These are phyloP conservation scores for Beauveria caledonica DNA, from an alignment of 2,329 filamentous ascomycete genomes.

Conservation along the genomic window DNA sequence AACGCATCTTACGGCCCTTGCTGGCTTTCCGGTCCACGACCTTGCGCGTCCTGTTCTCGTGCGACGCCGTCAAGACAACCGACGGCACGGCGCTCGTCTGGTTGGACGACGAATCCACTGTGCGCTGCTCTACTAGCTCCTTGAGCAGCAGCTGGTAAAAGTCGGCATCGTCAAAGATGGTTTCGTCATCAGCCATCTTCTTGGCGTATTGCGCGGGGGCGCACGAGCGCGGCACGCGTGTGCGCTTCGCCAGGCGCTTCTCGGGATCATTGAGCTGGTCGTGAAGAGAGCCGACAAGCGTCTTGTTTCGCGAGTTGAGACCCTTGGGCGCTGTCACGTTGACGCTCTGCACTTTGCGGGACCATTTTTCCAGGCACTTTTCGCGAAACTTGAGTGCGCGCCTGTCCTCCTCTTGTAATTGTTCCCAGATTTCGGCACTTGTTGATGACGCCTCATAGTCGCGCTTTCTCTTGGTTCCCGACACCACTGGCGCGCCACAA, in stretches of 20 bases:
- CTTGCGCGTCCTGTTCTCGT: conserved; percentile 73
- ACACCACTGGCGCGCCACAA: conserved; percentile 41
- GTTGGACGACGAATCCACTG: conserved; percentile 53
- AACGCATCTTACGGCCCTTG: conserved; percentile 89
- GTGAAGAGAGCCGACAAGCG: conserved; percentile 57
- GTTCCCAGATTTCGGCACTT: conserved; percentile 61
- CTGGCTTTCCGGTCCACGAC: conserved; percentile 88
- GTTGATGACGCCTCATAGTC: conserved; percentile 45
- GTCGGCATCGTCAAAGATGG: conserved; percentile 85
- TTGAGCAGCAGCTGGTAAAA: conserved; percentile 93
- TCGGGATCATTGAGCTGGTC: conserved; percentile 59
- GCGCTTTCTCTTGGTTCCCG: conserved; percentile 56
- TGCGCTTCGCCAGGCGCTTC: conserved; percentile 57
- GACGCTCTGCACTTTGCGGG: conserved; percentile 55
- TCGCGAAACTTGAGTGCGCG: conserved; percentile 53
- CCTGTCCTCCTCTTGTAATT: conserved; percentile 59
- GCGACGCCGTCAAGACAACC: conserved; percentile 57
- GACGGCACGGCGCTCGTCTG: conserved; percentile 40
- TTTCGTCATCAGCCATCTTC: conserved; percentile 47
- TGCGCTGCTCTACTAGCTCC: conserved; percentile 84
- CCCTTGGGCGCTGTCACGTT: conserved; percentile 21
- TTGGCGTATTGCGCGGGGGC: conserved; percentile 59
- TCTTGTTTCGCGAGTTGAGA: conserved; percentile 24
- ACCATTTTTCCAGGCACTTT: conserved; percentile 82
- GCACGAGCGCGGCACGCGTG: conserved; percentile 65